phyloP scores from a whole-genome alignment of 1,139 yeast species.

The Candida sp. region DNA sequence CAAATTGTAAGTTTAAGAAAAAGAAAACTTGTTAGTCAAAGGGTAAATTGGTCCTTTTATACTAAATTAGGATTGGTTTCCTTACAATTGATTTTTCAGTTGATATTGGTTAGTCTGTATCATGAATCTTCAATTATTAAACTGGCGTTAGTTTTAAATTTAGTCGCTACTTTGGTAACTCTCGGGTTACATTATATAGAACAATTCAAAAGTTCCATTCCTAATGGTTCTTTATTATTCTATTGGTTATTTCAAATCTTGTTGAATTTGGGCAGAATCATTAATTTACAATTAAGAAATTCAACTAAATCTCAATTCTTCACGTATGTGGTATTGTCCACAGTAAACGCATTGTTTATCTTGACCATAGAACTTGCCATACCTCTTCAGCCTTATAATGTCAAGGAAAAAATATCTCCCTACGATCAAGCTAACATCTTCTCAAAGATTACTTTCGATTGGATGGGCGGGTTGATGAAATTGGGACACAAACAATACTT shows the following conservation, averaged over 20 bases:
- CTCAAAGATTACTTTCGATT: slow-evolving; percentile 73
- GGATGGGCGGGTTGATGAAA: slow-evolving; percentile 94
- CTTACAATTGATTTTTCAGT: slow-evolving; percentile 36
- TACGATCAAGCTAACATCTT: slow-evolving; percentile 82
- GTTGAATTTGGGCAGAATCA: slow-evolving; percentile 34
- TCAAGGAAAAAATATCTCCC: slow-evolving; percentile 49
- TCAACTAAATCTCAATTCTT: slow-evolving; percentile 28
- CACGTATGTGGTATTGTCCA: slow-evolving; percentile 44
- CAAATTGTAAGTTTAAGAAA: slow-evolving; percentile 38
- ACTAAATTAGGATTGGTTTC: slow-evolving; percentile 39
- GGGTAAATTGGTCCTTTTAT: slow-evolving; percentile 39
- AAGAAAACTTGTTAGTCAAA: slow-evolving; percentile 28
- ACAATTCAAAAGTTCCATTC: slow-evolving; percentile 58
- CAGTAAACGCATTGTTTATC: slow-evolving; percentile 49
- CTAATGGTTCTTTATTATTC: slow-evolving; percentile 67
- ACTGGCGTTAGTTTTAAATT: slow-evolving; percentile 36
- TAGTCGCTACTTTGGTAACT: slow-evolving; percentile 47
- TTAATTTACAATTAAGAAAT: slow-evolving; percentile 50
- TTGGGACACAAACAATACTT: slow-evolving; percentile 75
- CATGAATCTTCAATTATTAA: slow-evolving; percentile 37
- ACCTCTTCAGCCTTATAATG: slow-evolving; percentile 40
- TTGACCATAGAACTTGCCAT: slow-evolving; percentile 51
- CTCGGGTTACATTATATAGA: slow-evolving; percentile 67
- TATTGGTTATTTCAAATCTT: slow-evolving; percentile 68
- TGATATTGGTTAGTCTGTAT: slow-evolving; percentile 20